Base-by-base conservation (phyloP, 345 rosid species). In the Aquilaria malaccensis region DNA sequence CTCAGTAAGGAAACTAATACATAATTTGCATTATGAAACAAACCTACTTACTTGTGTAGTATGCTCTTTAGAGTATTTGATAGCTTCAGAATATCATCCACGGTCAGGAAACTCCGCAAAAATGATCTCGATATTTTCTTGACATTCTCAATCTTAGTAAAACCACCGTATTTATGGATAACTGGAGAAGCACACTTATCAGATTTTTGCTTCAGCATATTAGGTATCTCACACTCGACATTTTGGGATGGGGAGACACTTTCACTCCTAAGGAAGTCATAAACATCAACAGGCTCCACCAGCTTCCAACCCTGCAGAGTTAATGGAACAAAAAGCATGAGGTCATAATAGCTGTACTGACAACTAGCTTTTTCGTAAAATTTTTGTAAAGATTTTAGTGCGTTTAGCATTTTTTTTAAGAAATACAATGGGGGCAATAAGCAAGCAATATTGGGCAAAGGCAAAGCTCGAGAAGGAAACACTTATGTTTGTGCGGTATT, bases 41-140 rank as follows among this genome's bases (percentile, higher is more conserved):
- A 55, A 14, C 59, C 10, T 45, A 63, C 97, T 81, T 81, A 88
- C 99, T 70, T 90, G 73, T 76, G 30, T 31, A 94, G 76, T 65
- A 94, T 84, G 11, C 56, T 73, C 76, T 75, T 77, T 58, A 86
- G 55, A 5, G 70, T 33, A 41, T 51, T 72, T 11, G 84, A 78
- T 55, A 90, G 83, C 60, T 68, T 76, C 57, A 49, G 66, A 48
- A 94, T 75, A 67, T 90, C 85, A 53, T 78, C 55, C 64, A 77
- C 70, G 0, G 87, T 76, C 10, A 78, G 33, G 33, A 48, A 52
- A 22, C 1, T 72, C 56, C 75, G 73, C 30, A 88, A 63, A 46
- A 70, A 56, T 2, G 76, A 68, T 65, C 15, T 72, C 14, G 83
- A 68, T 62, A 81, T 63, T 59, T 68, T 74, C 58, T 69, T 67